Evolutionary conservation across 1,139 yeast genomes (phyloP).

Genomic region (Geotrichum candidum): DNA sequence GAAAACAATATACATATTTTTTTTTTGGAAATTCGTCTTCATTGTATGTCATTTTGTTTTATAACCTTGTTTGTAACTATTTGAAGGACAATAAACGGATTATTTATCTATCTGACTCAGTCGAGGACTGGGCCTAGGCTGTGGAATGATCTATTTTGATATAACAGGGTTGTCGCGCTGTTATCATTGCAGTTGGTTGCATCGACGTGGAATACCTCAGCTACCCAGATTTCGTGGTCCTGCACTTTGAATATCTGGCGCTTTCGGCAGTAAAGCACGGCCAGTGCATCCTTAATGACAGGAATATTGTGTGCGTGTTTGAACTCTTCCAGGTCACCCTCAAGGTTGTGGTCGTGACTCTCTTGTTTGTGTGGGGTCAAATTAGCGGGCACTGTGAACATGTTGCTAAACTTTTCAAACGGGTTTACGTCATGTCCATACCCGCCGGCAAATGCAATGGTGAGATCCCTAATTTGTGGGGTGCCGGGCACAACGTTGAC

Average conservation of each 20-base stretch:
- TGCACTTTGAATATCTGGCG: constrained; percentile 52
- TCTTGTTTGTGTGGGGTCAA: constrained; percentile 2
- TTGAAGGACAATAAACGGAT: too few relatives aligned
- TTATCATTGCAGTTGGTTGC: constrained; percentile 11
- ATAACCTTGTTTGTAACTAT: too few relatives aligned
- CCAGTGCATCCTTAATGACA: constrained; percentile 51
- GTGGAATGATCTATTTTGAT: constrained; percentile 29
- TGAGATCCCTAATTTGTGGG: constrained; percentile 41
- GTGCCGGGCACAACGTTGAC: constrained; percentile 70
- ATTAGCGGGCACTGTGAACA: constrained; percentile 39
- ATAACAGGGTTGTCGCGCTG: constrained; percentile 21
- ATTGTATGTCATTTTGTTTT: too few relatives aligned
- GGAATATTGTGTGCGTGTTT: constrained; percentile 43
- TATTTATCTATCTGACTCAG: constrained; percentile 19
- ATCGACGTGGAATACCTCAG: constrained; percentile 27
- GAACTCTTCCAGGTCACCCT: not conserved
- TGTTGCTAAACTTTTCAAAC: constrained; percentile 26
- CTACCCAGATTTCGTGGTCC: constrained; percentile 82
- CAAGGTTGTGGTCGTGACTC: not conserved
- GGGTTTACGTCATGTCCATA: constrained; percentile 35
- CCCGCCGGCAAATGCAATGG: constrained; percentile 34
- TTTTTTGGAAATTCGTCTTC: too few relatives aligned
- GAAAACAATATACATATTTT: too few relatives aligned
- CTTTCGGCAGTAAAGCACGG: constrained; percentile 59
- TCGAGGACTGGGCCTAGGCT: constrained; percentile 26